These are phyloP conservation scores for Aspergillus hancockii DNA, from an alignment of 495 filamentous ascomycete species.

Conservation along the genomic window DNA sequence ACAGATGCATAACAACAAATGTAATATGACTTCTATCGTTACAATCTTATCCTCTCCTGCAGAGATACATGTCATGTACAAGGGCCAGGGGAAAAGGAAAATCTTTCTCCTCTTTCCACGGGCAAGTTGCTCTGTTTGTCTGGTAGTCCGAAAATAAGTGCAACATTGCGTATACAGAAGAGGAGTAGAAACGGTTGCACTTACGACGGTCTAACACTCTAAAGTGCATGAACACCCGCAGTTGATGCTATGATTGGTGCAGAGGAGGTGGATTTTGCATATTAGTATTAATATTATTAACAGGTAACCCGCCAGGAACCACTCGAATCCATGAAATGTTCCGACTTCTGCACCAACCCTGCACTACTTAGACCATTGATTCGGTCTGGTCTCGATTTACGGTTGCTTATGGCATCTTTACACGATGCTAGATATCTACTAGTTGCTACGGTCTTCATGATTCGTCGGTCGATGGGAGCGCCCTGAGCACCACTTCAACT, in stretches of 20 bases:
- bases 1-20: too few relatives aligned
- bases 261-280: neutral
- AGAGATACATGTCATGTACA: too few relatives aligned
- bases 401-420: neutral
- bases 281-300: neutral
- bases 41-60: too few relatives aligned
- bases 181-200: neutral
- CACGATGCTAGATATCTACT: too few relatives aligned
- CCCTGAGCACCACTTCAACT: neutral
- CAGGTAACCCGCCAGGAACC: neutral
- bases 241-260: neutral
- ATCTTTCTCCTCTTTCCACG: neutral
- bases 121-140: neutral
- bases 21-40: too few relatives aligned
- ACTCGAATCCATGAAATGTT: neutral
- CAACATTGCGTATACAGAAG: neutral
- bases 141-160: neutral
- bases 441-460: too few relatives aligned
- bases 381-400: neutral
- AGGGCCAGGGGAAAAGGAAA: neutral
- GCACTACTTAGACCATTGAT: neutral
- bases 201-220: conserved; percentile 1
- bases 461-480: too few relatives aligned
- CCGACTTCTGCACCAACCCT: neutral
- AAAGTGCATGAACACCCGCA: neutral